Conservation (phyloP, 306 rosid species). For the Vicia villosa region DNA sequence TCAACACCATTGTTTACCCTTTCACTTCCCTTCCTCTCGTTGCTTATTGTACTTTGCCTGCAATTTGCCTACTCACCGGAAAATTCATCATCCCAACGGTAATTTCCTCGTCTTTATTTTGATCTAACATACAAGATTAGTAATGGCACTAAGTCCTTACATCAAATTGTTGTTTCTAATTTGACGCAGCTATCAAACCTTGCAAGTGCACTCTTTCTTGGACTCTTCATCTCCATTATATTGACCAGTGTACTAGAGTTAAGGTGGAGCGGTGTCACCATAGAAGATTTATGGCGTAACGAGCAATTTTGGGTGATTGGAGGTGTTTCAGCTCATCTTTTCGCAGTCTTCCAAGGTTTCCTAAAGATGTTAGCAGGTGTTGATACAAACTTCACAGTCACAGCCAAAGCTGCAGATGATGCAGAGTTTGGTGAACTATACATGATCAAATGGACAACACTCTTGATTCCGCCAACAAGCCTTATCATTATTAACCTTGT, state of each 20-base stretch:
- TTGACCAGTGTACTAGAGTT: slow-evolving; percentile 78
- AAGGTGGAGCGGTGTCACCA: slow-evolving; percentile 92
- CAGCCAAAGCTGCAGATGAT: slow-evolving; percentile 86
- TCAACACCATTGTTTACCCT: slow-evolving; percentile 97
- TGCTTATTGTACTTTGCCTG: slow-evolving; percentile 89
- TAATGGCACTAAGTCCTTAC: slow-evolving; percentile 12
- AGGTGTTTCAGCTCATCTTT: slow-evolving; percentile 97
- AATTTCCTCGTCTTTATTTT: slow-evolving; percentile 37
- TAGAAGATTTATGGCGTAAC: slow-evolving; percentile 85
- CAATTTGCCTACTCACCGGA: slow-evolving; percentile 94
- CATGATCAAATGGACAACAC: slow-evolving; percentile 90
- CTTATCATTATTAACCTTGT: slow-evolving; percentile 83
- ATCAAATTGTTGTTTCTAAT: slow-evolving; percentile 1
- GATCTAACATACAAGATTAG: background rate
- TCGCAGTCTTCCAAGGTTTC: slow-evolving; percentile 96
- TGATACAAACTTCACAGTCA: slow-evolving; percentile 95
- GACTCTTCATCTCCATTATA: slow-evolving; percentile 91
- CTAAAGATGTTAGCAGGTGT: slow-evolving; percentile 88
- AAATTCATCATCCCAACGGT: slow-evolving; percentile 98
- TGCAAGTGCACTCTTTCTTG: slow-evolving; percentile 87
- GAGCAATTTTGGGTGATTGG: slow-evolving; percentile 98
- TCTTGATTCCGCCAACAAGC: slow-evolving; percentile 88
- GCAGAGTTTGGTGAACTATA: slow-evolving; percentile 89
- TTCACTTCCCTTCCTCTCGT: slow-evolving; percentile 93
- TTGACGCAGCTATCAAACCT: slow-evolving; percentile 84